A percentile compares a stretch with the other conserved stretches of the same genome.
Evolutionary conservation across 306 rosid genomes (phyloP).

Genomic region (Parietaria judaica): DNA sequence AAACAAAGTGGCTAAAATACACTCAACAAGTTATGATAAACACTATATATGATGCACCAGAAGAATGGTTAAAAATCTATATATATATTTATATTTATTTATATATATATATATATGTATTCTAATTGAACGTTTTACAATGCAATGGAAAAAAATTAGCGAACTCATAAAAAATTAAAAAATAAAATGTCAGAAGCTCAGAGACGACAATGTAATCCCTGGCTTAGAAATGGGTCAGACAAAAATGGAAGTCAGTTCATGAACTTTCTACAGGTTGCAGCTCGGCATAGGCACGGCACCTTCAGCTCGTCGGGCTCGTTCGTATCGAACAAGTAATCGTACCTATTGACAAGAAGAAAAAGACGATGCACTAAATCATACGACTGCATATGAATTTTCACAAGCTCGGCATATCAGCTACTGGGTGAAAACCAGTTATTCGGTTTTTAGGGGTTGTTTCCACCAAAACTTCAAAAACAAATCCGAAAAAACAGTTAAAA

Average conservation of each 20-base stretch:
- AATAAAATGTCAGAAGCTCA: constrained; percentile 8
- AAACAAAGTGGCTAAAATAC: too few species aligned
- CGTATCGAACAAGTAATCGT: constrained; percentile 89
- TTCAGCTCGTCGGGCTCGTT: constrained; percentile 76
- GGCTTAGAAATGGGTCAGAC: constrained; percentile 30
- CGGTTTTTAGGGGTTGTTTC: too few species aligned
- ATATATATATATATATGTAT: background rate
- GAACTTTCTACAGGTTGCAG: constrained; percentile 68
- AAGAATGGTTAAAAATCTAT: too few species aligned
- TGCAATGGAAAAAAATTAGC: constrained; percentile 17
- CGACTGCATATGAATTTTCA: too few species aligned
- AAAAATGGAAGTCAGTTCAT: constrained; percentile 46
- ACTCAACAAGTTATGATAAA: too few species aligned
- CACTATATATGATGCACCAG: too few species aligned
- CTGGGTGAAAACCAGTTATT: too few species aligned
- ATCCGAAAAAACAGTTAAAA: too few species aligned
- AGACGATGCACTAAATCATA: too few species aligned
- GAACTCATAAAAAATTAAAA: background rate
- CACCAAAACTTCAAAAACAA: too few species aligned
- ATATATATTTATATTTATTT: too few species aligned
- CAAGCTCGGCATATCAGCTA: too few species aligned
- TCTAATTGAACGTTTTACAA: constrained; percentile 18
- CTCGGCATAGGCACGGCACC: constrained; percentile 85
- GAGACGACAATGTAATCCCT: constrained; percentile 13
- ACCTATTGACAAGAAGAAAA: constrained; percentile 39